phyloP scores from a whole-genome alignment of 257 asterid species.

The Prunella vulgaris region DNA sequence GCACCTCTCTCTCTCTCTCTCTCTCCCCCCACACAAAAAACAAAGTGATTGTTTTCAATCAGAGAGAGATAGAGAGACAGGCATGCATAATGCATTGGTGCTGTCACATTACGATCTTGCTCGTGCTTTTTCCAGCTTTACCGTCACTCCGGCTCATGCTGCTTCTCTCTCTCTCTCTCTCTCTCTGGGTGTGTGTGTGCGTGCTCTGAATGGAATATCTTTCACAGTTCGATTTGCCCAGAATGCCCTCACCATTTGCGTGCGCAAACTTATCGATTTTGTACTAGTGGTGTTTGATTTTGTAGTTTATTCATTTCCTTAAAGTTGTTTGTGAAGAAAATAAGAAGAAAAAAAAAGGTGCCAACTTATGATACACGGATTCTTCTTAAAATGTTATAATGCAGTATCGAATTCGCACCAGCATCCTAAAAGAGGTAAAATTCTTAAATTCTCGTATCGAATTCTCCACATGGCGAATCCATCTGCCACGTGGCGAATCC shows the following conservation, averaged over 20 bases:
- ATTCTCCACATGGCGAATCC: too few species aligned
- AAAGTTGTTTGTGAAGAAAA: too few species aligned
- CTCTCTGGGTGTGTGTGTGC: neutral
- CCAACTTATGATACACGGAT: too few species aligned
- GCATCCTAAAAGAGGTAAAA: too few species aligned
- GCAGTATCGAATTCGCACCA: too few species aligned
- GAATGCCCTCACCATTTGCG: neutral
- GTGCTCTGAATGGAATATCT: conserved; percentile 22
- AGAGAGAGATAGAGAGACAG: conserved; percentile 34
- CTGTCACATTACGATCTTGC: conserved; percentile 32
- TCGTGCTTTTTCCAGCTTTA: conserved; percentile 26
- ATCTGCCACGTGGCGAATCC: too few species aligned
- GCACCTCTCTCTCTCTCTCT: conserved; percentile 12
- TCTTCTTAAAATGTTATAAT: too few species aligned
- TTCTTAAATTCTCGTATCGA: too few species aligned
- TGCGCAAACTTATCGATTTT: too few species aligned
- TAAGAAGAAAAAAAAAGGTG: too few species aligned
- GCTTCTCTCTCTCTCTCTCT: conserved; percentile 17
- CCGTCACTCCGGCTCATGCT: conserved; percentile 19
- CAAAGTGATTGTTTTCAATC: conserved; percentile 14
- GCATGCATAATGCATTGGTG: conserved; percentile 57
- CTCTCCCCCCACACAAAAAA: conserved; percentile 16
- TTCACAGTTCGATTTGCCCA: neutral
- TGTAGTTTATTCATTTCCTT: too few species aligned
- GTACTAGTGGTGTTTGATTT: too few species aligned